Evolutionary conservation across 2,329 filamentous ascomycete genomes (phyloP).

Genomic region (Didymella pinodella): DNA sequence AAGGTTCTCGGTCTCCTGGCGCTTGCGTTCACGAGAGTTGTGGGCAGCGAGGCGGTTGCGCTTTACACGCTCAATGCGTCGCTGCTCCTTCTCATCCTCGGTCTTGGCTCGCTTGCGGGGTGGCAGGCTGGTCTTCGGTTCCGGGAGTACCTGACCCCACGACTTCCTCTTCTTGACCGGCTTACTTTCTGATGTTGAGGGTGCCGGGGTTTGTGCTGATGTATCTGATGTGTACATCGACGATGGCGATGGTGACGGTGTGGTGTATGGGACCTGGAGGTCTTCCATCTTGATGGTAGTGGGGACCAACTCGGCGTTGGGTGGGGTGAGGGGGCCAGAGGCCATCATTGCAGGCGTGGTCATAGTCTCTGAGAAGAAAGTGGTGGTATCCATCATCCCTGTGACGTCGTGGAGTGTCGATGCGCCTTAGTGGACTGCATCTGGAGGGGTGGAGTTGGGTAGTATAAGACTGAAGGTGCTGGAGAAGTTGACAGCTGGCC

Average conservation of each 20-base stretch:
- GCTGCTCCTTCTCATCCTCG: slow-evolving; percentile 98
- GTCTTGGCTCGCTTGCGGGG: slow-evolving; percentile 98
- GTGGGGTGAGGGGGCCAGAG: slow-evolving; percentile 34
- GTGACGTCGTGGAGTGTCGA: slow-evolving; percentile 35
- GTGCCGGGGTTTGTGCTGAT: slow-evolving; percentile 30
- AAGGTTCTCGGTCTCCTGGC: slow-evolving; percentile 86
- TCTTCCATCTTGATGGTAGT: slow-evolving; percentile 55
- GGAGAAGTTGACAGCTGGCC: slow-evolving; percentile 41
- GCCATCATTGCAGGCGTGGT: slow-evolving; percentile 38
- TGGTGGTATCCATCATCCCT: slow-evolving; percentile 41
- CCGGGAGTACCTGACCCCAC: slow-evolving; percentile 95
- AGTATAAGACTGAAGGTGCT: slow-evolving; percentile 40
- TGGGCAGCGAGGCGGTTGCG: slow-evolving; percentile 95
- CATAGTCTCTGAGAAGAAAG: slow-evolving; percentile 35
- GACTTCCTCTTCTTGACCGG: slow-evolving; percentile 93
- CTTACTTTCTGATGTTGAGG: slow-evolving; percentile 57
- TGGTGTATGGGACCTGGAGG: slow-evolving; percentile 42
- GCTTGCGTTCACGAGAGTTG: slow-evolving; percentile 93
- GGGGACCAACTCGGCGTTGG: slow-evolving; percentile 33
- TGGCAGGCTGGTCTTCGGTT: slow-evolving; percentile 94
- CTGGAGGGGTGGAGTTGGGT: slow-evolving; percentile 39
- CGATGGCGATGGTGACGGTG: slow-evolving; percentile 33
- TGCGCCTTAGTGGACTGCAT: slow-evolving; percentile 43
- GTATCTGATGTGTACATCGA: slow-evolving; percentile 29
- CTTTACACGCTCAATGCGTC: slow-evolving; percentile 94